Percentiles rank a stretch among this genome's conserved stretches.
These are phyloP conservation scores for Ceratobasidium sp. DNA, from an alignment of 1,284 basidiomycete genomes.

Conservation along the genomic window DNA sequence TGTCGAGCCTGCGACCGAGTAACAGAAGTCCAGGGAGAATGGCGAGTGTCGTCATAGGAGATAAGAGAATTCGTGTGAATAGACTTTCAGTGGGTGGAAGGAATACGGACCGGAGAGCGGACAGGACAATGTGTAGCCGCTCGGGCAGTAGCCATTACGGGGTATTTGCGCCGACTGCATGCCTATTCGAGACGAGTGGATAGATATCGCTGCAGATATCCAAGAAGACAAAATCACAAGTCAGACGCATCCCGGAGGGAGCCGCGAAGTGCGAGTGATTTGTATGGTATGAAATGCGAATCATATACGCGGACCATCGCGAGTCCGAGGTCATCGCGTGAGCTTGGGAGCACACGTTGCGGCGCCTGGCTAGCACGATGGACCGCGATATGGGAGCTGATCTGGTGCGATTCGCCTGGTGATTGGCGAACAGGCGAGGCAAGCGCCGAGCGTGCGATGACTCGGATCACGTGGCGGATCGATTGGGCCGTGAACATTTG, in stretches of 20 bases:
- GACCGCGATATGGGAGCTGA: conserved; percentile 13
- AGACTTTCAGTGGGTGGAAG: neutral
- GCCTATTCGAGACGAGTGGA: neutral
- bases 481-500: conserved; percentile 21
- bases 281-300: neutral
- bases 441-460: conserved; percentile 1
- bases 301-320: neutral
- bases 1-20: conserved; percentile 2
- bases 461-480: conserved; percentile 14
- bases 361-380: neutral
- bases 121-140: neutral
- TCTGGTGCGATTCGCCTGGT: conserved; percentile 7
- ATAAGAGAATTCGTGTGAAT: conserved; percentile 11
- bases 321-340: conserved; percentile 3
- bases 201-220: conserved; percentile 11
- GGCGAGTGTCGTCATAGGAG: conserved; percentile 24
- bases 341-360: neutral
- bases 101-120: conserved; percentile 29
- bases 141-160: conserved; percentile 17
- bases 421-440: conserved; percentile 15
- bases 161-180: neutral
- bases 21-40: neutral
- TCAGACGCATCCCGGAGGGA: neutral
- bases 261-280: neutral
- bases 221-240: conserved; percentile 5